Conservation (phyloP, 2,329 filamentous ascomycete genomes). For the Akanthomyces dipterigenus region DNA sequence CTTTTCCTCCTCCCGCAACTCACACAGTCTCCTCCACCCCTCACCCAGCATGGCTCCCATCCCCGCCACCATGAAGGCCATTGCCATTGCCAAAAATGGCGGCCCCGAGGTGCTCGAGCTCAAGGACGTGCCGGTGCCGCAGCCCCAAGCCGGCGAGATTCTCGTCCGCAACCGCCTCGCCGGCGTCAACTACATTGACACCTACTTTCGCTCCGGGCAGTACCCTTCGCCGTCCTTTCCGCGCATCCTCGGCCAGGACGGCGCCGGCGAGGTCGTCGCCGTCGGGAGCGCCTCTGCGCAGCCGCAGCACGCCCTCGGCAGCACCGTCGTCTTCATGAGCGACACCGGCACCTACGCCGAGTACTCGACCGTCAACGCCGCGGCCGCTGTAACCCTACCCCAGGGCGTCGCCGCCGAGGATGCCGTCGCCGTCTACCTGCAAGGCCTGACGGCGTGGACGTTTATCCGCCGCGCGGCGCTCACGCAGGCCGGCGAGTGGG, state of each 20-base stretch:
- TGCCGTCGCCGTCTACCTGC: conserved; percentile 65
- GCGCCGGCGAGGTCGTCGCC: conserved; percentile 61
- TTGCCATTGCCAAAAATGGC: conserved; percentile 56
- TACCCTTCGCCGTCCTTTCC: conserved; percentile 64
- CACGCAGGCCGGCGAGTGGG: conserved; percentile 71
- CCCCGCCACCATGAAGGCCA: conserved; percentile 62
- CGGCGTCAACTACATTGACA: conserved; percentile 88
- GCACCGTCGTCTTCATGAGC: conserved; percentile 64
- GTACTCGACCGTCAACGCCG: conserved; percentile 47
- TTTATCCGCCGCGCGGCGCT: conserved; percentile 70
- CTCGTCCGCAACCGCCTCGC: conserved; percentile 74
- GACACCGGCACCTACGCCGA: conserved; percentile 44
- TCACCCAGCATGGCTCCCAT: conserved; percentile 57
- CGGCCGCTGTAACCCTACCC: conserved; percentile 57
- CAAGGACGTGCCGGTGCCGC: conserved; percentile 62
- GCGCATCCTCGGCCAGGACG: conserved; percentile 74
- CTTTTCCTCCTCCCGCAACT: too few relatives aligned
- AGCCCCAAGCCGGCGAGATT: conserved; percentile 56
- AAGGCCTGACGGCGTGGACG: conserved; percentile 77
- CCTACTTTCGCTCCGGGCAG: conserved; percentile 79
- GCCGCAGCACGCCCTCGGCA: conserved; percentile 54
- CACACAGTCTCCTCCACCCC: too few relatives aligned
- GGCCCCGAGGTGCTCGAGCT: conserved; percentile 67
- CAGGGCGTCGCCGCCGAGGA: conserved; percentile 51
- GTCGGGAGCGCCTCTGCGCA: conserved; percentile 42